Conservation (phyloP, 768 basidiomycete species). For the Lanmaoa pseudosensibilis region DNA sequence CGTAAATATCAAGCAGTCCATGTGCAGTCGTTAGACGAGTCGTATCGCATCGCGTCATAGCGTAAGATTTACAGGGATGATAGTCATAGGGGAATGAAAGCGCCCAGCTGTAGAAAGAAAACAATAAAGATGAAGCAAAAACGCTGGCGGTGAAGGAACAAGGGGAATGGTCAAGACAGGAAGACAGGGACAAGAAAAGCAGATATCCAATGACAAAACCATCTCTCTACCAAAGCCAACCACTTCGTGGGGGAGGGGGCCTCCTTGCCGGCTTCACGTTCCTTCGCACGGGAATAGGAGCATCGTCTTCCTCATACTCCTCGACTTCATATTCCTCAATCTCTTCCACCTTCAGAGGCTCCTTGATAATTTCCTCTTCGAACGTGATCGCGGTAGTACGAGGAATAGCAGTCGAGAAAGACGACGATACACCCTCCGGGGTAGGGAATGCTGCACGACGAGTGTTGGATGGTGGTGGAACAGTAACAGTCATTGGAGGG, state of each 20-base stretch:
- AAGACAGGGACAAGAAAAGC: constrained; percentile 32
- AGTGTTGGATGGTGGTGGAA: constrained; percentile 77
- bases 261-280: constrained; percentile 46
- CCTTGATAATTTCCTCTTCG: constrained; percentile 53
- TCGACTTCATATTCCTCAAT: constrained; percentile 37
- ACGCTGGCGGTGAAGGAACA: constrained; percentile 26
- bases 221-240: constrained; percentile 58
- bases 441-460: constrained; percentile 72
- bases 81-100: constrained; percentile 8
- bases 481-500: constrained; percentile 61
- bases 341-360: constrained; percentile 38
- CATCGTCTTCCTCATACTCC: constrained; percentile 45
- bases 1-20: constrained; percentile 16
- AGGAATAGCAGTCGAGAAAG: constrained; percentile 61
- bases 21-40: constrained; percentile 22
- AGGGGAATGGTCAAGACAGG: constrained; percentile 19
- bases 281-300: constrained; percentile 42
- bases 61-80: constrained; percentile 18
- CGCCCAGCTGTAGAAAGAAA: constrained; percentile 6
- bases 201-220: constrained; percentile 34
- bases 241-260: constrained; percentile 44
- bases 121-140: constrained; percentile 20
- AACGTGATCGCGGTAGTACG: constrained; percentile 72
- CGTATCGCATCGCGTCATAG: constrained; percentile 29
- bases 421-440: constrained; percentile 61